Evolutionary conservation across 75 land plant genomes (phyloP).

Genomic region (Pseudotsuga menziesii): DNA sequence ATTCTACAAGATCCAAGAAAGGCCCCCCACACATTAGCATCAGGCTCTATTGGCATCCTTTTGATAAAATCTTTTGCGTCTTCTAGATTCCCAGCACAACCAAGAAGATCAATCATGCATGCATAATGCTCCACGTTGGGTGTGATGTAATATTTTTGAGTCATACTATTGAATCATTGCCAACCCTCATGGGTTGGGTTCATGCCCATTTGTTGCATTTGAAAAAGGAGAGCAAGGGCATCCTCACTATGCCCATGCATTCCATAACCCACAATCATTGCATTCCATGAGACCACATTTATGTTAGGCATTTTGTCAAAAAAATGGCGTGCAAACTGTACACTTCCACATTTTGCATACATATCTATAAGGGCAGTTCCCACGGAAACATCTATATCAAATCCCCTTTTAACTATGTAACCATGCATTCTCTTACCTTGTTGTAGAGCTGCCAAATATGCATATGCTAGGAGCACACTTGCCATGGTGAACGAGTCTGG

Average conservation of each 20-base stretch:
- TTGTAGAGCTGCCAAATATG: neutral
- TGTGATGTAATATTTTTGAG: neutral
- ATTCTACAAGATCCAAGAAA: conserved; percentile 17
- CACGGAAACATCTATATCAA: neutral
- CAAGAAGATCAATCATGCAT: conserved; percentile 27
- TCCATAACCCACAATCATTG: conserved; percentile 21
- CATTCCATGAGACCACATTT: conserved; percentile 18
- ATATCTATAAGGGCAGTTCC: conserved; percentile 16
- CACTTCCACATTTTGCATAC: conserved; percentile 13
- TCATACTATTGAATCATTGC: conserved; percentile 17
- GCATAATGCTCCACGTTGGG: conserved; percentile 15
- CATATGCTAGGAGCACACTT: conserved; percentile 17
- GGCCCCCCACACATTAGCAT: conserved; percentile 16
- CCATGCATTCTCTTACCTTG: conserved; percentile 9
- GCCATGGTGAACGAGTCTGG: conserved; percentile 20
- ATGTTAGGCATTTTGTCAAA: conserved; percentile 3
- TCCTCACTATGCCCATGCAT: conserved; percentile 3
- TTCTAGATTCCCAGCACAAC: conserved; percentile 18
- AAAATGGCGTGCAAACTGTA: conserved; percentile 9
- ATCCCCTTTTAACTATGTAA: neutral
- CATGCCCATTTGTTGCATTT: conserved; percentile 29
- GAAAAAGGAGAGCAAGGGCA: conserved; percentile 24
- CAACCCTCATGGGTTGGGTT: conserved; percentile 15
- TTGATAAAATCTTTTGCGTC: conserved; percentile 14
- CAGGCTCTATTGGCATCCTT: neutral